phyloP scores from a whole-genome alignment of 306 rosid genomes.

The Prinsepia uniflora region DNA sequence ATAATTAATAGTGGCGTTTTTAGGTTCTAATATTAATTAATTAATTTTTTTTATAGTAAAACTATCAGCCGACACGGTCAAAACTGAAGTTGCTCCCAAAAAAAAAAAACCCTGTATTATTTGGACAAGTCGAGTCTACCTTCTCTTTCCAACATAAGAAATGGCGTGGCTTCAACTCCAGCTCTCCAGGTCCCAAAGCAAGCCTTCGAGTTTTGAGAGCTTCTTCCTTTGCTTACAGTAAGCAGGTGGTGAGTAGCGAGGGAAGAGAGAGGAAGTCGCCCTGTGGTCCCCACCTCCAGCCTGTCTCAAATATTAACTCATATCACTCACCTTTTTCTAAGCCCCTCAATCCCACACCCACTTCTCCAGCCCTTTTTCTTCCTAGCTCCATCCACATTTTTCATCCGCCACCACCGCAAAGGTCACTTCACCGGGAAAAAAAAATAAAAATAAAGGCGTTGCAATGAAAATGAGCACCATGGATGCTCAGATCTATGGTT shows the following conservation, averaged over 20 bases:
- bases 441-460: neutral
- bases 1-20: too few species aligned
- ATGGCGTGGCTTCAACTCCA: conserved; percentile 2
- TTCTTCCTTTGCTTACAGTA: neutral
- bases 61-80: neutral
- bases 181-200: neutral
- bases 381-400: neutral
- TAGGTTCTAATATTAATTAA: too few species aligned
- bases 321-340: neutral
- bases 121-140: neutral
- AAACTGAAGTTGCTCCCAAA: neutral
- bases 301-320: conserved; percentile 35
- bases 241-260: neutral
- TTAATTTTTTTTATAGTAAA: too few species aligned
- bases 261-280: conserved; percentile 11
- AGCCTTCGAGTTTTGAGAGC: neutral
- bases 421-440: neutral
- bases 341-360: neutral
- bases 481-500: conserved; percentile 58
- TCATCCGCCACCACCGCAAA: conserved; percentile 5
- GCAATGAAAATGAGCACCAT: conserved; percentile 41
- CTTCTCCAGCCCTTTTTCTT: neutral
- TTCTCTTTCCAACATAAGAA: neutral
- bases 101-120: neutral
- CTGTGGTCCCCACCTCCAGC: conserved; percentile 62